phyloP scores from a whole-genome alignment of 345 rosid species.

The Arabis hirsuta region DNA sequence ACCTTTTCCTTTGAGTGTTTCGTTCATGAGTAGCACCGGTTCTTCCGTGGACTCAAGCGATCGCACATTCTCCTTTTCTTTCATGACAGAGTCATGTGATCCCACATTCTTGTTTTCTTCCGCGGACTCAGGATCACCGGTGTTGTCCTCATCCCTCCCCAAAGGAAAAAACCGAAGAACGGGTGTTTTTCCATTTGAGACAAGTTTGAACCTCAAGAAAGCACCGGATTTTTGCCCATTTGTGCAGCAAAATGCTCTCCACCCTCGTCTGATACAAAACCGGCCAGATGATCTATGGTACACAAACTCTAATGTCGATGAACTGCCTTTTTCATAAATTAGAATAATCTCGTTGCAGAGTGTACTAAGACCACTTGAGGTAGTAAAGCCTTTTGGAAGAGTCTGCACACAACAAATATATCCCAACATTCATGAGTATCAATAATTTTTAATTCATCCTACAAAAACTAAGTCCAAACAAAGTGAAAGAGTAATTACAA shows the following conservation, averaged over 20 bases:
- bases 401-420: neutral
- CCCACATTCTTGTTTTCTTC: no score
- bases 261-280: neutral
- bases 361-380: slow-evolving; percentile 3
- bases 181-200: neutral
- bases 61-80: neutral
- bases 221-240: neutral
- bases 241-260: slow-evolving; percentile 10
- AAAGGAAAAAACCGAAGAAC: neutral
- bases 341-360: neutral
- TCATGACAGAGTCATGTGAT: no score
- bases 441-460: neutral
- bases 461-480: neutral
- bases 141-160: neutral
- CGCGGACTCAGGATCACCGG: no score
- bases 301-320: neutral
- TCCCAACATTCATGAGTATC: neutral
- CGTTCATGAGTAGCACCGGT: neutral
- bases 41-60: neutral
- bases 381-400: neutral
- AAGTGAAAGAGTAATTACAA: neutral
- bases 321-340: neutral
- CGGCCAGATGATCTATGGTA: neutral
- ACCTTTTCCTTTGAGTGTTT: no score
- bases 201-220: neutral